These are phyloP conservation scores for Magnusiomyces paraingens DNA, from an alignment of 1,139 yeast species.

Conservation along the genomic window DNA sequence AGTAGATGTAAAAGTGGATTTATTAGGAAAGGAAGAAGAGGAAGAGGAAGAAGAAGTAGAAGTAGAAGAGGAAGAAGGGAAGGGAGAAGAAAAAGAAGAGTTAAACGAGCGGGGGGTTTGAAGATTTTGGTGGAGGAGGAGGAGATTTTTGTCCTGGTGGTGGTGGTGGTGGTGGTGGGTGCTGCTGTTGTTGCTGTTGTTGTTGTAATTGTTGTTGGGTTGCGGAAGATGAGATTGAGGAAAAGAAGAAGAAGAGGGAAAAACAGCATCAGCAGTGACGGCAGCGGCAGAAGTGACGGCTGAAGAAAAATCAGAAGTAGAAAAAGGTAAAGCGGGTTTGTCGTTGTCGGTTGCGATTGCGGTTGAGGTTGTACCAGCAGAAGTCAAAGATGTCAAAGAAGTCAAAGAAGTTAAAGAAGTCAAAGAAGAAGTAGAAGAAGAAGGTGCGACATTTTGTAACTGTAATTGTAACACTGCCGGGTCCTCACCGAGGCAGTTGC, in stretches of 20 bases:
- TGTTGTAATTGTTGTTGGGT: no score
- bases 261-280: background rate
- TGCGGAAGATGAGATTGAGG: background rate
- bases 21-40: background rate
- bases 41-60: background rate
- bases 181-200: no score
- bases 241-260: no score
- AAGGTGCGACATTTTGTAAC: no score
- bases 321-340: background rate
- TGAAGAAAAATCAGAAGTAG: background rate
- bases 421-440: no score
- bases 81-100: background rate
- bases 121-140: background rate
- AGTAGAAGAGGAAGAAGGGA: background rate
- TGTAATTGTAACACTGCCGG: no score
- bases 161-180: background rate
- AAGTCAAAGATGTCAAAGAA: no score
- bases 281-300: background rate
- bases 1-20: no score
- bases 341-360: no score
- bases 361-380: no score
- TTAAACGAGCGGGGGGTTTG: background rate
- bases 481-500: no score
- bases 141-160: background rate
- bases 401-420: no score